A percentile compares a stretch with the other conserved stretches of the same genome.
Conservation (phyloP, 495 filamentous ascomycete genomes). For the Chaetomium fimeti region DNA sequence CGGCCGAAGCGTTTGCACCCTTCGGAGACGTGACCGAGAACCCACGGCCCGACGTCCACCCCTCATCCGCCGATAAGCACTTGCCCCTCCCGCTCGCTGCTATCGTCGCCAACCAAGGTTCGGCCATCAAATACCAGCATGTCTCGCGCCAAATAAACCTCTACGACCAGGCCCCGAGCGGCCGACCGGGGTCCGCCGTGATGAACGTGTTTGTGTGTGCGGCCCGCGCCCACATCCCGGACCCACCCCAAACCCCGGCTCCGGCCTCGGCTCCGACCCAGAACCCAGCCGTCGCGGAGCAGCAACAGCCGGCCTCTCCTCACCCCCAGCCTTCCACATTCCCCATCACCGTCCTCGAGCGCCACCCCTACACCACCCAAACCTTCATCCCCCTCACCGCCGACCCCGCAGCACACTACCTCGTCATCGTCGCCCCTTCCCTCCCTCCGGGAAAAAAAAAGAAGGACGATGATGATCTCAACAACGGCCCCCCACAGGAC, state of each 20-base stretch:
- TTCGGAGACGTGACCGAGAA: constrained; percentile 85
- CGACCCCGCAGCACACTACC: constrained; percentile 52
- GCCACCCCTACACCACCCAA: constrained; percentile 91
- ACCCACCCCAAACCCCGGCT: constrained; percentile 33
- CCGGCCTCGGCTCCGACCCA: constrained; percentile 1
- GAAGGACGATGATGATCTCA: background rate
- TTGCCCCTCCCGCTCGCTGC: constrained; percentile 41
- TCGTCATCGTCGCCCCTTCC: constrained; percentile 91
- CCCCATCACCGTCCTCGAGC: constrained; percentile 74
- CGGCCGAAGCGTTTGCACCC: constrained; percentile 62
- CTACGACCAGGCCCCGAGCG: constrained; percentile 66
- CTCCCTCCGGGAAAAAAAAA: constrained; percentile 27
- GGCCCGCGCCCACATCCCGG: constrained; percentile 50
- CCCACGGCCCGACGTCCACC: constrained; percentile 55
- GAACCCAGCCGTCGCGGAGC: background rate
- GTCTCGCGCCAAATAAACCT: constrained; percentile 68
- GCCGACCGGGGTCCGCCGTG: constrained; percentile 55
- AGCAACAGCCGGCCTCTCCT: too few species aligned
- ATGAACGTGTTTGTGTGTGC: constrained; percentile 91
- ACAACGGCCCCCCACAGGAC: too few species aligned
- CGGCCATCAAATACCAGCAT: constrained; percentile 79
- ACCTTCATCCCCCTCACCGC: constrained; percentile 82
- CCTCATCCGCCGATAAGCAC: constrained; percentile 32
- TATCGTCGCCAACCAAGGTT: constrained; percentile 73
- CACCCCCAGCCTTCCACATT: constrained; percentile 46